These are phyloP conservation scores for Ophiostoma novo-ulmi DNA, from an alignment of 2,329 filamentous ascomycete genomes.

Conservation along the genomic window DNA sequence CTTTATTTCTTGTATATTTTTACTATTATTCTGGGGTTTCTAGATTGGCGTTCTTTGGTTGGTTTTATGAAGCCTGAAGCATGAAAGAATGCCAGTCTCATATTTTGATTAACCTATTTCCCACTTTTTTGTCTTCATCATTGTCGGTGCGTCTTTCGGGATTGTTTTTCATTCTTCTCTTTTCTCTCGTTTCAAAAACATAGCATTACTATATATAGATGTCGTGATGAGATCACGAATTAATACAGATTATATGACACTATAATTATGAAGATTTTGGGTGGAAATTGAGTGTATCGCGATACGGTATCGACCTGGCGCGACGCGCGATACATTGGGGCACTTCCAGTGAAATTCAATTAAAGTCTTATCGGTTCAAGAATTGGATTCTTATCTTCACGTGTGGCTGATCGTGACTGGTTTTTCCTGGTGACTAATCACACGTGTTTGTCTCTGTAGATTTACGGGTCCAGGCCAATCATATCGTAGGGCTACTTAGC, in stretches of 20 bases:
- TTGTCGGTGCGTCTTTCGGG: background rate
- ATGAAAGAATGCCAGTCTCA: background rate
- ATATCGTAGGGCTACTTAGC: constrained; percentile 42
- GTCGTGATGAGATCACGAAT: background rate
- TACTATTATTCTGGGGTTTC: background rate
- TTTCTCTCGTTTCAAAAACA: background rate
- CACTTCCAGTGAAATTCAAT: background rate
- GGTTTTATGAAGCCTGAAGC: background rate
- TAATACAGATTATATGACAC: constrained; percentile 1
- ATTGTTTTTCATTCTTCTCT: background rate
- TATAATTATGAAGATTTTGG: background rate
- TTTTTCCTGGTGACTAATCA: background rate
- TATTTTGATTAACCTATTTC: background rate
- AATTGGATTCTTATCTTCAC: background rate
- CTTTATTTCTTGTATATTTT: constrained; percentile 9
- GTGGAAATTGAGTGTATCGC: background rate
- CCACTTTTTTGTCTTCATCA: background rate
- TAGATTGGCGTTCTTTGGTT: constrained; percentile 3
- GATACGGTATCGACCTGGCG: background rate
- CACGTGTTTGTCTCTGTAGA: constrained; percentile 13
- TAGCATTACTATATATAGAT: background rate
- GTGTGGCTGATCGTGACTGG: background rate
- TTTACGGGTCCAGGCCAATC: background rate
- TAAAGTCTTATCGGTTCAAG: background rate
- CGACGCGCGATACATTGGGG: background rate